Base-by-base conservation (phyloP, 2,329 filamentous ascomycete genomes). In the Colletotrichum agaves region DNA sequence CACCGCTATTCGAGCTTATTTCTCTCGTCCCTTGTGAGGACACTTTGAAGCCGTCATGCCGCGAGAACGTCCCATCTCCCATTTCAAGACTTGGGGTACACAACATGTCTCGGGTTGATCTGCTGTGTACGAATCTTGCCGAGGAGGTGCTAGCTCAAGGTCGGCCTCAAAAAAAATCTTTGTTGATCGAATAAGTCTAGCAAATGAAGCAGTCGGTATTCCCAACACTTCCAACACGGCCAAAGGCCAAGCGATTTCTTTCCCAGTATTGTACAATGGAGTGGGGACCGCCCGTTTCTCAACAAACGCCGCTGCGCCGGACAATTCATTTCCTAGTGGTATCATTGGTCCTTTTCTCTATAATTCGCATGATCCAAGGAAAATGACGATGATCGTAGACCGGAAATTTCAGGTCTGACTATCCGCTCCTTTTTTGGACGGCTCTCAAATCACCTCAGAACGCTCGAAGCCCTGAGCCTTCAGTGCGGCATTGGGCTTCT, bases 381-480 rank as follows among this genome's bases (percentile, higher is more conserved):
- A 52, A 56, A 27, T 11, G n/a, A 58, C 13, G 43, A 12, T 44
- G n/a, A 44, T 31, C 35, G 31, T 13, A 21, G 17, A 5, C 35
- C 15, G 23, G 3, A 10, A 52, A 41, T 43, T 8, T 21, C 23
- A 21, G 44, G 21, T n/a, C 19, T 31, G 31, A 49, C 7, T n/a
- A n/a, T 41, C 15, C 17, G 23, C 17, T 15, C 4, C 31, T 50
- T 50, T 33, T 15, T 35, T 31, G 21, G 27, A 50, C 47, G 31
- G 11, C 27, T 33, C 27, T 74, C 74, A 87, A n/a, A 96, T 88
- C 41, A 97, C 89, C 59, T 99, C 95, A 2, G 89, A 81, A 31
- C 95, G 85, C 76, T 98, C 94, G 87, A 92, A 99, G 0, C 96
- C 96, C 1, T 84, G 84, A 0, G 91, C 85, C 76, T 89, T 87